Conservation (phyloP, 2,329 filamentous ascomycete species). For the Penicillium paneum region DNA sequence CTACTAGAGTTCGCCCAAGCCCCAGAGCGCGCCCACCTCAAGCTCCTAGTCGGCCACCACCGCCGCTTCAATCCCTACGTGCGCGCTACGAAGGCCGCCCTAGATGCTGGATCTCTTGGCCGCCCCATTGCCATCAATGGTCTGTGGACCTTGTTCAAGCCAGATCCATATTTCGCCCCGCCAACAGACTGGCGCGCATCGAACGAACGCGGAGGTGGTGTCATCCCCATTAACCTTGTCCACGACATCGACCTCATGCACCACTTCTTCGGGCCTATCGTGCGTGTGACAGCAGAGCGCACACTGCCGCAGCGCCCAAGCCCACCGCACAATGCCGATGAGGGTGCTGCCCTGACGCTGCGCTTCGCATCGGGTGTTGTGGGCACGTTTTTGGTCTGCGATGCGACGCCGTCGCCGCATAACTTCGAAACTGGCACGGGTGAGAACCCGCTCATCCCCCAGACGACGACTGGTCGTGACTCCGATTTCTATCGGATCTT, state of each 20-base stretch:
- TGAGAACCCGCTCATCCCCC: conserved; percentile 55
- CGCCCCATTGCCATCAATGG: conserved; percentile 53
- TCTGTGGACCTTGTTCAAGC: conserved; percentile 55
- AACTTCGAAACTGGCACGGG: conserved; percentile 58
- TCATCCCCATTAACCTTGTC: conserved; percentile 58
- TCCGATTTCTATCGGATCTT: conserved; percentile 54
- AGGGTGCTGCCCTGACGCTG: conserved; percentile 55
- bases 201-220: conserved; percentile 47
- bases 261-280: conserved; percentile 54
- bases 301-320: conserved; percentile 42
- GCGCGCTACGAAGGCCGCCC: conserved; percentile 47
- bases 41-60: conserved; percentile 57
- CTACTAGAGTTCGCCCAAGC: conserved; percentile 22
- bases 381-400: conserved; percentile 56
- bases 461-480: conserved; percentile 32
- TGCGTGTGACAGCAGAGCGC: conserved; percentile 51
- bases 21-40: conserved; percentile 30
- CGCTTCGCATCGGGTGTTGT: conserved; percentile 55
- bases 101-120: conserved; percentile 46
- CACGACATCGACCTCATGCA: conserved; percentile 61
- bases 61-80: conserved; percentile 59
- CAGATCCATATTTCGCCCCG: conserved; percentile 49
- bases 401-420: conserved; percentile 52
- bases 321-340: conserved; percentile 49
- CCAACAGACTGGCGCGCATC: conserved; percentile 50